Evolutionary conservation across 169 alveolate genomes (phyloP).

Genomic region (Plasmodium knowlesi): DNA sequence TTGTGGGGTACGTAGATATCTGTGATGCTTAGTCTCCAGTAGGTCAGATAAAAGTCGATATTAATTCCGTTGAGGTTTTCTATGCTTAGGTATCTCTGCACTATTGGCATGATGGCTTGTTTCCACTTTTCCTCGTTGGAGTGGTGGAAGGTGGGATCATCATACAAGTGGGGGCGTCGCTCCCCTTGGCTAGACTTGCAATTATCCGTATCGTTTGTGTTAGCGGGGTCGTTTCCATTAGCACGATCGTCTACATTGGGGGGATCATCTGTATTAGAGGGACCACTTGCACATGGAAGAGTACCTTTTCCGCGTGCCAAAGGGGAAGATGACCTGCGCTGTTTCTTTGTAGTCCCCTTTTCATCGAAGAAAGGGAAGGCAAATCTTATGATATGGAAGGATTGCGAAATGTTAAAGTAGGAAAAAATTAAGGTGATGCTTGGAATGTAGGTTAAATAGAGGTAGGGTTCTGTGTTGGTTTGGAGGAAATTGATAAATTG

Average conservation of each 20-base stretch:
- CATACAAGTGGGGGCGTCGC: neutral
- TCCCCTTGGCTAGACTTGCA: neutral
- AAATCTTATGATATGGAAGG: slow-evolving; percentile 32
- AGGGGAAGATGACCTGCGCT: neutral
- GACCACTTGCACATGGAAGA: no score
- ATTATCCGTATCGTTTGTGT: neutral
- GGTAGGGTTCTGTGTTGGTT: slow-evolving; percentile 5
- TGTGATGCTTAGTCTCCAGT: slow-evolving; percentile 55
- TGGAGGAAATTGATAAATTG: slow-evolving; percentile 46
- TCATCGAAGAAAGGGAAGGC: slow-evolving; percentile 33
- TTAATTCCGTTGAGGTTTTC: slow-evolving; percentile 59
- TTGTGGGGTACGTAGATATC: slow-evolving; percentile 65
- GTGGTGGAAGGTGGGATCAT: slow-evolving; percentile 2
- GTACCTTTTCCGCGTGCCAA: neutral
- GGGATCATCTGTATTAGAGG: neutral
- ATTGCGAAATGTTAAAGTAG: slow-evolving; percentile 44
- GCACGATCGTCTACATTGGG: neutral
- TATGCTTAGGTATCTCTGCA: slow-evolving; percentile 11
- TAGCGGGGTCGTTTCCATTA: neutral
- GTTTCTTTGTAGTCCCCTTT: neutral
- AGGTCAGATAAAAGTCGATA: slow-evolving; percentile 31
- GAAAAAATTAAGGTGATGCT: slow-evolving; percentile 12
- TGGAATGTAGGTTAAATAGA: slow-evolving; percentile 24
- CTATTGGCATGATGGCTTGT: slow-evolving; percentile 3
- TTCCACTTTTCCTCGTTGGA: slow-evolving; percentile 13